Conservation (phyloP, 805 yeast genomes). For the Nakazawaea peltata region DNA sequence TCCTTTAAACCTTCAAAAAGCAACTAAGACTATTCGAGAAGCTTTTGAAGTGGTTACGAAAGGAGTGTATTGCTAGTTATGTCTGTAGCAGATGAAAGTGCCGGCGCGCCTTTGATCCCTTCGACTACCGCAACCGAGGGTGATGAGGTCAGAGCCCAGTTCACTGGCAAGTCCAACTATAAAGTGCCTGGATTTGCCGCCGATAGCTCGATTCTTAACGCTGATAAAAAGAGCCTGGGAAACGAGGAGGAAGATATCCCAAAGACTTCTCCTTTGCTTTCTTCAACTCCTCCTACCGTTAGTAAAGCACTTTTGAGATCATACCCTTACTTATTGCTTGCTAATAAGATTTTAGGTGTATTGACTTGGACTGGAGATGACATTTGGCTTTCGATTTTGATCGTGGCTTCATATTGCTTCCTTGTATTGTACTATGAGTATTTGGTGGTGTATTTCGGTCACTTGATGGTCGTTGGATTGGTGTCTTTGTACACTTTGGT, state of each 20-base stretch:
- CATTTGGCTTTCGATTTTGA: constrained; percentile 61
- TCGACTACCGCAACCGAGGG: too few relatives aligned
- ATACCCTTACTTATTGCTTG: constrained; percentile 75
- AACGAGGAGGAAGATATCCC: constrained; percentile 17
- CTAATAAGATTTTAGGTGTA: constrained; percentile 61
- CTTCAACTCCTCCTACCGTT: constrained; percentile 87
- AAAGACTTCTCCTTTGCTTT: constrained; percentile 71
- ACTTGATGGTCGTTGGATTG: constrained; percentile 56
- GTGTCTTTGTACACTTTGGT: constrained; percentile 53
- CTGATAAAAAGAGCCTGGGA: background rate
- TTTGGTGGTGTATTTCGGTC: constrained; percentile 78
- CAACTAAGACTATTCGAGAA: too few relatives aligned
- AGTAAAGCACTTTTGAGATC: constrained; percentile 75
- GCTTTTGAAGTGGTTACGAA: too few relatives aligned
- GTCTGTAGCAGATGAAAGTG: too few relatives aligned
- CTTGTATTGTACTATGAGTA: constrained; percentile 70
- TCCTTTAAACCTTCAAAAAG: too few relatives aligned
- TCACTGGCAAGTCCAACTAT: constrained; percentile 27
- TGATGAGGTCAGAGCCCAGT: constrained; percentile 28
- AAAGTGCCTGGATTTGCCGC: constrained; percentile 4
- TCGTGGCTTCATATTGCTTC: constrained; percentile 46
- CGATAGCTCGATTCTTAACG: background rate
- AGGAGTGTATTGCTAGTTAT: too few relatives aligned
- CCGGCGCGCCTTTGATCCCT: too few relatives aligned
- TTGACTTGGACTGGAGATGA: constrained; percentile 91